phyloP scores from a whole-genome alignment of 805 yeast genomes.

The Dipodascopsis uninucleata region DNA sequence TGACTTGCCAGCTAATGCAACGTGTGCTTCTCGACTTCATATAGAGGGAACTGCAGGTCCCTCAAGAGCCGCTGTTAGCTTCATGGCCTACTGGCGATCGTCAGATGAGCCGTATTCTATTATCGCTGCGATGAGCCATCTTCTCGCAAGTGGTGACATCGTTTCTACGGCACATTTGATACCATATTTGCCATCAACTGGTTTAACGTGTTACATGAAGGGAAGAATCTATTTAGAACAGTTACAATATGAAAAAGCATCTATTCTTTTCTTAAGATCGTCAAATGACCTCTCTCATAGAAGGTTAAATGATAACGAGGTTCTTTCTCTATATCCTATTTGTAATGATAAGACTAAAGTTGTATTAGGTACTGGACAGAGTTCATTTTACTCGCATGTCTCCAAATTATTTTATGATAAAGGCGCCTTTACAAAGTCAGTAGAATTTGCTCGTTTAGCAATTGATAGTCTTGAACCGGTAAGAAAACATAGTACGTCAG shows the following conservation, averaged over 20 bases:
- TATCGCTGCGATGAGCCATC: slow-evolving; percentile 11
- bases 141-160: slow-evolving; percentile 1
- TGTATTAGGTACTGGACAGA: slow-evolving; percentile 35
- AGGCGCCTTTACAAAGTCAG: slow-evolving; percentile 37
- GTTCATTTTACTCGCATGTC: slow-evolving; percentile 41
- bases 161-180: neutral
- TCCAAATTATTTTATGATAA: slow-evolving; percentile 39
- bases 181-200: slow-evolving; percentile 8
- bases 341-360: neutral
- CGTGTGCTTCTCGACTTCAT: slow-evolving; percentile 9
- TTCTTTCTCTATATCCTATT: neutral
- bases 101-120: slow-evolving; percentile 3
- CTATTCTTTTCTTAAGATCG: slow-evolving; percentile 3
- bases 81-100: slow-evolving; percentile 8
- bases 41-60: slow-evolving; percentile 9
- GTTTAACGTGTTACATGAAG: slow-evolving; percentile 10
- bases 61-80: slow-evolving; percentile 15
- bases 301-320: neutral
- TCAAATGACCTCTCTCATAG: neutral
- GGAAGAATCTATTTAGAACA: slow-evolving; percentile 14
- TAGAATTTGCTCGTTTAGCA: slow-evolving; percentile 37
- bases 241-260: slow-evolving; percentile 6
- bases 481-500: neutral
- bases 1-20: slow-evolving; percentile 7
- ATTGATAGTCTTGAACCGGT: slow-evolving; percentile 9